Evolutionary conservation across 306 rosid genomes (phyloP).

Genomic region (Ochetophila trinervis): DNA sequence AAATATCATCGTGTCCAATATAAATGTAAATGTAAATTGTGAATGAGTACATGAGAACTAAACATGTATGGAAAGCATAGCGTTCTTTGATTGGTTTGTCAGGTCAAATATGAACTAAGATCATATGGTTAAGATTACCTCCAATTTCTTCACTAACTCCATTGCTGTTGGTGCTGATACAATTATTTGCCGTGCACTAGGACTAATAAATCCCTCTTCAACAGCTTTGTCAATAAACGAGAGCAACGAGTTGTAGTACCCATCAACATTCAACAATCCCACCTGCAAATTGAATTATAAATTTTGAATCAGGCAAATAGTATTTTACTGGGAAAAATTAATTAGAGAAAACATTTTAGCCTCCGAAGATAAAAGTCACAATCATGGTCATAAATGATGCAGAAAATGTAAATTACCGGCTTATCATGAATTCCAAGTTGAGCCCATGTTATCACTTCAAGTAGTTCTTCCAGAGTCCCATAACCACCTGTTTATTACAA

Average conservation of each 20-base stretch:
- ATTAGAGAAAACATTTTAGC: not conserved
- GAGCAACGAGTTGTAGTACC: conserved; percentile 83
- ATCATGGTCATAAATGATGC: not conserved
- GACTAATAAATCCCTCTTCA: conserved; percentile 91
- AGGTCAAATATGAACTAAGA: not conserved
- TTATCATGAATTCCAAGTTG: conserved; percentile 98
- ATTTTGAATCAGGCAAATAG: not conserved
- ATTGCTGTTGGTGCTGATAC: conserved; percentile 84
- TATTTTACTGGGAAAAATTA: not conserved
- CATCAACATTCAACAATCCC: conserved; percentile 94
- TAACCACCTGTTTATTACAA: conserved; percentile 70
- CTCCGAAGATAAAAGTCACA: not conserved
- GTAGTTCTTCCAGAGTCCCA: conserved; percentile 97
- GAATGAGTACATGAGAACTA: too few relatives aligned
- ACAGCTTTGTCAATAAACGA: conserved; percentile 92
- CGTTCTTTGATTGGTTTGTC: not conserved
- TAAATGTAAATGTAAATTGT: too few relatives aligned
- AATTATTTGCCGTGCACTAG: conserved; percentile 89
- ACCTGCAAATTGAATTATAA: conserved; percentile 45
- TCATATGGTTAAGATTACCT: conserved; percentile 47
- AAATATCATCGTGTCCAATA: too few relatives aligned
- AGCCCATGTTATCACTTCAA: conserved; percentile 99
- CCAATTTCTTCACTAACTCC: conserved; percentile 91
- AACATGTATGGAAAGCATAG: too few relatives aligned
- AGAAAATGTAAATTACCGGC: conserved; percentile 50